phyloP scores from a whole-genome alignment of 805 yeast species.

The Candida andamanensis region DNA sequence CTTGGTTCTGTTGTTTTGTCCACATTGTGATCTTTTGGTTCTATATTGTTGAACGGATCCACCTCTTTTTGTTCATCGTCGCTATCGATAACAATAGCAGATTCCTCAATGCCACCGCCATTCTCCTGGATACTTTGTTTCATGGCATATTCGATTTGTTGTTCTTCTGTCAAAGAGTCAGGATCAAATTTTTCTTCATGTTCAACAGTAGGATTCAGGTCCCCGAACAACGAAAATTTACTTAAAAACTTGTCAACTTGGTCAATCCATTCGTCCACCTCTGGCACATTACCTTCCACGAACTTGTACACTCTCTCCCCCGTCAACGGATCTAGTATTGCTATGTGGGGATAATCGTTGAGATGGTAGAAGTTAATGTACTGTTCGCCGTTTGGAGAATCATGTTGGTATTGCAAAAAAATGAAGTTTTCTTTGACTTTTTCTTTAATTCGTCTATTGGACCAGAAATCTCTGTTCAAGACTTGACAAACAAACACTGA shows the following conservation, averaged over 20 bases:
- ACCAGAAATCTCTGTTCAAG: conserved; percentile 91
- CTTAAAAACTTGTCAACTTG: conserved; percentile 68
- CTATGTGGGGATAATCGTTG: conserved; percentile 74
- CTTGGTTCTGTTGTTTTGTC: conserved; percentile 57
- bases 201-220: conserved; percentile 58
- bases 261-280: conserved; percentile 52
- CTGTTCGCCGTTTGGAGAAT: conserved; percentile 66
- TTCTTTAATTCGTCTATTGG: conserved; percentile 58
- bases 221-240: conserved; percentile 59
- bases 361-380: conserved; percentile 73
- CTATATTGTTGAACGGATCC: conserved; percentile 40
- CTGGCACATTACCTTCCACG: conserved; percentile 60
- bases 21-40: conserved; percentile 52
- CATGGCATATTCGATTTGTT: conserved; percentile 74
- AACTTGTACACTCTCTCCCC: conserved; percentile 84
- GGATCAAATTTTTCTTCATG: conserved; percentile 61
- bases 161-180: conserved; percentile 69
- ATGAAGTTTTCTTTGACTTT: conserved; percentile 64
- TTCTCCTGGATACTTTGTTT: conserved; percentile 49
- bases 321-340: conserved; percentile 90
- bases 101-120: conserved; percentile 25
- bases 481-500: conserved; percentile 85
- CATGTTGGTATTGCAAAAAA: conserved; percentile 80
- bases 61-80: conserved; percentile 8
- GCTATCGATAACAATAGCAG: conserved; percentile 18